These are phyloP conservation scores for Tetradesmus obliquus DNA, from an alignment of 139 green algal species.

Conservation along the genomic window DNA sequence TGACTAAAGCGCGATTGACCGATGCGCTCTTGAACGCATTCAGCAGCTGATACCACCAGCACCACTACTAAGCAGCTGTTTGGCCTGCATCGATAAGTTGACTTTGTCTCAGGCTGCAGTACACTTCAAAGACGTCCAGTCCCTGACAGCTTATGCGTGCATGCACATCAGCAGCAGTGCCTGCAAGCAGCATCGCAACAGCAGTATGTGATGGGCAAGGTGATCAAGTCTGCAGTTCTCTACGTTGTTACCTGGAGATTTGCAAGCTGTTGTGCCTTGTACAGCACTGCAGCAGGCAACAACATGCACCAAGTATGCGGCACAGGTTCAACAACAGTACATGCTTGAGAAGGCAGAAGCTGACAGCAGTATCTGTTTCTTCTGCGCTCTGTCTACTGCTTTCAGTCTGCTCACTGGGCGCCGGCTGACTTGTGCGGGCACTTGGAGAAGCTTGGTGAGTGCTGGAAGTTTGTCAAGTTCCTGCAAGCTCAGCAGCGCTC, in stretches of 20 bases:
- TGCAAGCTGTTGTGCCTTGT: not conserved
- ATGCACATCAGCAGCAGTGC: slow-evolving; percentile 4
- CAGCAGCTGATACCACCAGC: not conserved
- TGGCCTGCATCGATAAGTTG: not conserved
- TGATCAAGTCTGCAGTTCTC: not conserved
- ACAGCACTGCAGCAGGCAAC: not conserved
- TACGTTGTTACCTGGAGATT: not conserved
- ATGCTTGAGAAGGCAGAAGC: no score
- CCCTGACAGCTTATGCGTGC: not conserved
- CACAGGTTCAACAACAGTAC: not conserved
- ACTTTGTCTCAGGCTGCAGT: not conserved
- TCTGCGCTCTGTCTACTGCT: no score
- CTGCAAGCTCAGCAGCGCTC: not conserved
- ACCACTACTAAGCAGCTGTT: not conserved
- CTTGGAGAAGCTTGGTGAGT: slow-evolving; percentile 27
- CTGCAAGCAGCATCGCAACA: not conserved
- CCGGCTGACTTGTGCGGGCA: slow-evolving; percentile 20
- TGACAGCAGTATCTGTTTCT: no score
- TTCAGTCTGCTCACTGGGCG: not conserved
- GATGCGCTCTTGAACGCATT: not conserved
- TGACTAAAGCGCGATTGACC: not conserved
- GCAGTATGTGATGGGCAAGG: slow-evolving; percentile 7
- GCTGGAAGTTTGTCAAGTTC: not conserved
- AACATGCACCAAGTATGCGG: not conserved
- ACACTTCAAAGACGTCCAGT: not conserved